Base-by-base conservation (phyloP, 176 grass and related monocot species). In the Oryza australiensis region DNA sequence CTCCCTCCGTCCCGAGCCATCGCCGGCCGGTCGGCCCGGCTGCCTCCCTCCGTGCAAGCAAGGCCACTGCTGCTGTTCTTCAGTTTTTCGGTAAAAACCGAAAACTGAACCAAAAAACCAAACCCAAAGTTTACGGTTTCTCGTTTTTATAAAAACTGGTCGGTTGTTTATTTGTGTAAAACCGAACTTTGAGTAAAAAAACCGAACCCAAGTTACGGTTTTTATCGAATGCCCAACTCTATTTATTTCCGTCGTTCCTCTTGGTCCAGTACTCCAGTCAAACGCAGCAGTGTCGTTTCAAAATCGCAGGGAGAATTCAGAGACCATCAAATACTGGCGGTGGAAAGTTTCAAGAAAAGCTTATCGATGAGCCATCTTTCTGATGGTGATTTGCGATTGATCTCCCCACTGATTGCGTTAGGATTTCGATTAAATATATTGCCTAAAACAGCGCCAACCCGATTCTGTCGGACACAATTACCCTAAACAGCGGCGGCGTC, bases 391-490 rank as follows among this genome's bases (percentile, higher is more conserved):
- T 4, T 11, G 29, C 10, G 28, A 10, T n/a, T 59, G 53, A 59
- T 72, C 15, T 18, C 29, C 28, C 66, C 68, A 7, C 35, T 30
- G 16, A 73, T 86, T 73, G 76, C 59, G 84, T 73, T 55, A 41
- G 40, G 78, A 79, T 32, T 34, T 35, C 9, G 55, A 15, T 72
- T 63, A 53, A 73, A 30, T 6, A 23, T 38, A 72, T 28, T 65
- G 57, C 57, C 55, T 65, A 79, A 79, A n/a, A n/a, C 55, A 79
- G 27, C n/a, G 41, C 45, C 68, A 32, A 35, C 16, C 57, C 40
- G 10, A 72, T 14, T 12, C n/a, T 0, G 20, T 7, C 29, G 20
- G 53, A 46, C 66, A 70, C 70, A 85, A 42, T 64, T 78, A 33
- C 38, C 22, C 26, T 55, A 55, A 55, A 55, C 51, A 55, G 51